These are phyloP conservation scores for Cercospora sojina DNA, from an alignment of 2,329 filamentous ascomycete genomes.

Conservation along the genomic window DNA sequence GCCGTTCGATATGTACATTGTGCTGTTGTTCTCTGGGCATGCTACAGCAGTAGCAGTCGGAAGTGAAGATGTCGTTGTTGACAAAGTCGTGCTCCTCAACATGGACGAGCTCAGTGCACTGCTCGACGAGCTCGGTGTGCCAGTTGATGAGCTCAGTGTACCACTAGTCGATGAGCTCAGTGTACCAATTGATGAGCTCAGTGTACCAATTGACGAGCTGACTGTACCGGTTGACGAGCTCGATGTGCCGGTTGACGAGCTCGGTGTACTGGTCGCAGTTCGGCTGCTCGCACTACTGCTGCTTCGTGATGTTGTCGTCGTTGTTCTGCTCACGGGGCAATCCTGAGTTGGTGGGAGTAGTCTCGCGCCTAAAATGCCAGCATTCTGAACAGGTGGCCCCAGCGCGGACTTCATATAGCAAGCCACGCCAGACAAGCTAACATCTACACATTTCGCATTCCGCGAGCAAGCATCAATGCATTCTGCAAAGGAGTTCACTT, in stretches of 20 bases:
- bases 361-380: constrained; percentile 32
- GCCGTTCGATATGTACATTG: constrained; percentile 25
- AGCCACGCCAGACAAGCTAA: constrained; percentile 34
- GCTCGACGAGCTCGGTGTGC: constrained; percentile 1
- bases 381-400: constrained; percentile 25
- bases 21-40: constrained; percentile 28
- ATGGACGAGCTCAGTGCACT: not conserved
- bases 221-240: not conserved
- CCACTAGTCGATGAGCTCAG: not conserved
- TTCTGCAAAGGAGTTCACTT: constrained; percentile 29
- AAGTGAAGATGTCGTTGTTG: constrained; percentile 17
- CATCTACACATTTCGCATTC: constrained; percentile 36
- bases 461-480: constrained; percentile 38
- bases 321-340: constrained; percentile 15
- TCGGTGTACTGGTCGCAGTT: not conserved
- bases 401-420: constrained; percentile 38
- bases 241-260: not conserved
- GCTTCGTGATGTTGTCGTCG: constrained; percentile 10
- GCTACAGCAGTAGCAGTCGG: constrained; percentile 15
- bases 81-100: constrained; percentile 3
- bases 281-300: constrained; percentile 1
- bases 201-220: not conserved
- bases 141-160: constrained; percentile 9
- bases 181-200: not conserved
- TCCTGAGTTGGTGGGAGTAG: constrained; percentile 23